phyloP scores from a whole-genome alignment of 164 flowering plant species.

The Platanus orientalis region DNA sequence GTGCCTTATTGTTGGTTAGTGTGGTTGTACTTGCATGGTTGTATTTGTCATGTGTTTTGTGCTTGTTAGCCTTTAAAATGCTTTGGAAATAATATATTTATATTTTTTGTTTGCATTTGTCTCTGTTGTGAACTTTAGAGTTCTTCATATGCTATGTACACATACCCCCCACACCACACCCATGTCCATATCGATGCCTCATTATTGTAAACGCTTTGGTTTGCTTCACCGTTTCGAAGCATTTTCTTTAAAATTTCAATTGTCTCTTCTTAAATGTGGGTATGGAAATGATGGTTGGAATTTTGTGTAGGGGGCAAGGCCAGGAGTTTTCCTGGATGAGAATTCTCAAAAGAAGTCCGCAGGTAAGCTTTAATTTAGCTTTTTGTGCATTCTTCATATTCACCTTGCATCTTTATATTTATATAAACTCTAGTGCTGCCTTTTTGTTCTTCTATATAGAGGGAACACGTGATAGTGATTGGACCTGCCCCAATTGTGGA shows the following conservation, averaged over 20 bases:
- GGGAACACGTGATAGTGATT: conserved; percentile 77
- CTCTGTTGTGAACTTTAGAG: no score
- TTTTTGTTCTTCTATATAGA: conserved; percentile 28
- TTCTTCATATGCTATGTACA: no score
- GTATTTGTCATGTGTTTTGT: no score
- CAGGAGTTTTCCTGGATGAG: conserved; percentile 72
- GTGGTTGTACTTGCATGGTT: not conserved
- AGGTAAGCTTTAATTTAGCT: conserved; percentile 18
- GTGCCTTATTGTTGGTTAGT: not conserved
- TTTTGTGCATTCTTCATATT: not conserved
- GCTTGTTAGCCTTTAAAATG: no score
- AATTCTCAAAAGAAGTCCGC: conserved; percentile 47
- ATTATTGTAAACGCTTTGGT: no score
- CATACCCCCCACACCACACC: no score
- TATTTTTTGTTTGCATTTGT: no score
- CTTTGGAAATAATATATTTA: no score
- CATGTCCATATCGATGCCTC: no score
- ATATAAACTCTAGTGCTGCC: not conserved
- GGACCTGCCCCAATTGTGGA: conserved; percentile 97
- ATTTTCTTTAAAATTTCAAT: no score
- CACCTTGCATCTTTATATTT: not conserved
- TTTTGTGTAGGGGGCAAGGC: conserved; percentile 69
- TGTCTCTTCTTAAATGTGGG: no score
- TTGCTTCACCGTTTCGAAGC: no score
- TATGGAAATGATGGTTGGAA: not conserved